Evolutionary conservation across 495 filamentous ascomycete genomes (phyloP), one percentile per base, ranked within the genome.

Genomic region (Friedmanniomyces simplex): DNA sequence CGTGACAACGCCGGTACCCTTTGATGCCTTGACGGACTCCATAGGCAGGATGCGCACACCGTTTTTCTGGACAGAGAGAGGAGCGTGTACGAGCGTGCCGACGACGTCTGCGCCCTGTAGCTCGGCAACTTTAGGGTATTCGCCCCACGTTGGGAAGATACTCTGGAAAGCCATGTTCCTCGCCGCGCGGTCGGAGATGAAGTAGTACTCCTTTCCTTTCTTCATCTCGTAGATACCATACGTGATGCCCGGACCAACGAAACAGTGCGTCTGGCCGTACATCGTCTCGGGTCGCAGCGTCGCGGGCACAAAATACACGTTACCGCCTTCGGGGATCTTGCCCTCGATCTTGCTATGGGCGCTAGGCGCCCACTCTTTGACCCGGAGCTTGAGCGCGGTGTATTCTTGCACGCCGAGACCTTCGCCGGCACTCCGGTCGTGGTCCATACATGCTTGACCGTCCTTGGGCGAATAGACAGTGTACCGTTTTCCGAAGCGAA

Each of bases 381-480:
- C 86, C 71, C 84, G 85, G 46, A 95, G 76, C 73, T 96, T 96
- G 68, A 98, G 72, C 21, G 85, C 89, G 13, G 88, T 89, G 71
- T 98, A 98, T 66, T 96, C 87, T 67, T 96, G 91, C 16, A 87
- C 86, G 36, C 80, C 82, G 50, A 97, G 81, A 52, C 88, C 93
- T 74, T 98, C 93, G 59, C 93, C 93, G 57, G 89, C 83, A 52
- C 84, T 87, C 60, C 93, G 79, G 71, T 98, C 93, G 72, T 98
- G 93, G 71, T 96, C 93, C 84, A 97, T 88, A 74, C 93, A 98
- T 14, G 93, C 88, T 68, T 97, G 93, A 50, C 91, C 91, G 67
- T 97, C 93, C 73, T 96, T 96, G 56, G 93, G 91, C 16, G 84
- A 89, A 76, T 96, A 96, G 60, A 98, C 82, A 1, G 91, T 96